phyloP scores from a whole-genome alignment of 768 basidiomycete species.

The Rhodotorula babjevae region DNA sequence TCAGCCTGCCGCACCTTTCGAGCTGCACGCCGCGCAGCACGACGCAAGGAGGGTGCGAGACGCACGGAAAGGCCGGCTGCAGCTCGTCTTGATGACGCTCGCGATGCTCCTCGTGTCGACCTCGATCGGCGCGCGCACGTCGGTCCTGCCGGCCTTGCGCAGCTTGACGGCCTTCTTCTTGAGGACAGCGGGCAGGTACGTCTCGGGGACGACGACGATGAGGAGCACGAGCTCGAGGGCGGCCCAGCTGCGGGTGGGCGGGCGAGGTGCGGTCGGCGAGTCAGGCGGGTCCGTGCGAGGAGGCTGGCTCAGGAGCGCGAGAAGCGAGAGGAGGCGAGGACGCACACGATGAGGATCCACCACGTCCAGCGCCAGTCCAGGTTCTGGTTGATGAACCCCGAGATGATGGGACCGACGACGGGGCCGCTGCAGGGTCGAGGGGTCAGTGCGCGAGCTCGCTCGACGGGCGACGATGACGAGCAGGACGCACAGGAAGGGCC shows the following conservation, averaged over 20 bases:
- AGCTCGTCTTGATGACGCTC: constrained; percentile 57
- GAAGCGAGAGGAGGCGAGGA: neutral
- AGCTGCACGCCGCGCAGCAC: too few relatives aligned
- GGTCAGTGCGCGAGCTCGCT: constrained; percentile 39
- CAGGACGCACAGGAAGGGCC: constrained; percentile 53
- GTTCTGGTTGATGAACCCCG: constrained; percentile 66
- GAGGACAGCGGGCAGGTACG: constrained; percentile 62
- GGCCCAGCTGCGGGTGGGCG: constrained; percentile 53
- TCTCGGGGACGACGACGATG: constrained; percentile 59
- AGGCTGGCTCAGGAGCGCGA: too few relatives aligned
- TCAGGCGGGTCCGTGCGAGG: too few relatives aligned
- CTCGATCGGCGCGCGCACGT: constrained; percentile 61
- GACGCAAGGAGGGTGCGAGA: neutral
- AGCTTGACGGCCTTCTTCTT: constrained; percentile 49
- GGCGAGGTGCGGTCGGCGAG: too few relatives aligned
- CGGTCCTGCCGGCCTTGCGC: constrained; percentile 58
- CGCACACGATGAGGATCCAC: constrained; percentile 57
- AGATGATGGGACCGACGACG: constrained; percentile 54
- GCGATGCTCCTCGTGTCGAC: constrained; percentile 51
- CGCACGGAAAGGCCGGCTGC: constrained; percentile 69
- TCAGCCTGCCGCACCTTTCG: too few relatives aligned
- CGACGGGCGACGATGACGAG: constrained; percentile 25
- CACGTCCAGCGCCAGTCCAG: constrained; percentile 61
- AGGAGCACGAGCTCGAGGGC: constrained; percentile 56
- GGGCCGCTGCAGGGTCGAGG: constrained; percentile 39